These are phyloP conservation scores for Eimeria acervulina DNA, from an alignment of 169 alveolate genomes.

Conservation along the genomic window DNA sequence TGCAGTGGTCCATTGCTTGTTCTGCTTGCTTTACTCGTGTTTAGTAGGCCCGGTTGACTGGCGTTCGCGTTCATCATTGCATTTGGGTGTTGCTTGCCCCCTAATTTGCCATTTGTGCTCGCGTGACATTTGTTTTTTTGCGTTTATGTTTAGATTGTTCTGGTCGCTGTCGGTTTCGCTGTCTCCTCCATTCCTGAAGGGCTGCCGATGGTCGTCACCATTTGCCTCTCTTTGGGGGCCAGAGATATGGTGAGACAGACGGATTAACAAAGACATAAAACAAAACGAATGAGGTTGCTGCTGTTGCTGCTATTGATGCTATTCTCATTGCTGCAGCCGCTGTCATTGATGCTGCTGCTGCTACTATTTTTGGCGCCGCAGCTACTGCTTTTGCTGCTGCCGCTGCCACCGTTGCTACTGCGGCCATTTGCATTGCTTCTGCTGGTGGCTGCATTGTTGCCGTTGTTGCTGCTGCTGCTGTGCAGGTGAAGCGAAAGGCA, in stretches of 20 bases:
- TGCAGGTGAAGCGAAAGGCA: constrained; percentile 89
- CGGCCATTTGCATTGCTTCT: neutral
- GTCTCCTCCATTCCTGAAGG: constrained; percentile 98
- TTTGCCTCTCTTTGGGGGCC: constrained; percentile 96
- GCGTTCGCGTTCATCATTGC: too few species aligned
- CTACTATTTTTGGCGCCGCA: neutral
- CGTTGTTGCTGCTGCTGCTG: constrained; percentile 16
- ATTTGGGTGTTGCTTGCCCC: too few species aligned
- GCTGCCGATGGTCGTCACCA: constrained; percentile 98
- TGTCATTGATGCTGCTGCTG: neutral
- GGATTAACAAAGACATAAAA: neutral
- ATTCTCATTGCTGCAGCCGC: neutral
- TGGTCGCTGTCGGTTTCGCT: constrained; percentile 97
- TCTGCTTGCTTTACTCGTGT: too few species aligned
- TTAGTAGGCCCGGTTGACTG: too few species aligned
- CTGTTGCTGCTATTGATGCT: neutral
- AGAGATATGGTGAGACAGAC: constrained; percentile 93
- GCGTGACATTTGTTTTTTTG: constrained; percentile 79
- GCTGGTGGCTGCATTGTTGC: too few species aligned
- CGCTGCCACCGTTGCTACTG: neutral
- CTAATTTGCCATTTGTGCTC: neutral
- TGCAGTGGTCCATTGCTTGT: too few species aligned
- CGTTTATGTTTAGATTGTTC: constrained; percentile 90
- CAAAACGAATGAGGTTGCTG: neutral
- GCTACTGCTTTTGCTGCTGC: constrained; percentile 27